phyloP scores from a whole-genome alignment of 2,329 filamentous ascomycete genomes.

The Penicillium freii region DNA sequence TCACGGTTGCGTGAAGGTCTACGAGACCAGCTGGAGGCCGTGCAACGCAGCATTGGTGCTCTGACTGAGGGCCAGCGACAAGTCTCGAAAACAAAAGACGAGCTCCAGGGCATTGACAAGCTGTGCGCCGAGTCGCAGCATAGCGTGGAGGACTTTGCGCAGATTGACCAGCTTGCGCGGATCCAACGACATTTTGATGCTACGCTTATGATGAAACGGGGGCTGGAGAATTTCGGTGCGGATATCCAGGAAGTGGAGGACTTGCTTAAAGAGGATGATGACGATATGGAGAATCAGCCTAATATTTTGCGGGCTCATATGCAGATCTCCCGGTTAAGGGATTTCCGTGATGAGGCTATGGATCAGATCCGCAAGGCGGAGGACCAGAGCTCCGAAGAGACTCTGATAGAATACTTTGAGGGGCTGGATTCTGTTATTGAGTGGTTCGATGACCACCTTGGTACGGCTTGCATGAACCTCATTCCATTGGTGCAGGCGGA shows the following conservation, averaged over 20 bases:
- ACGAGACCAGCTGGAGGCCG: constrained; percentile 89
- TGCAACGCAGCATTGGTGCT: constrained; percentile 86
- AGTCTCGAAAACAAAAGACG: constrained; percentile 90
- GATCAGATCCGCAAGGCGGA: constrained; percentile 83
- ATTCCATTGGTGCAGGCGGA: constrained; percentile 83
- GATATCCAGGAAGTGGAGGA: constrained; percentile 72
- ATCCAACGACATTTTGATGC: constrained; percentile 89
- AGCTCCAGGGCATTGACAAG: constrained; percentile 98
- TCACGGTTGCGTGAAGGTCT: constrained; percentile 83
- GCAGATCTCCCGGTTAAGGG: constrained; percentile 84
- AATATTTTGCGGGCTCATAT: constrained; percentile 88
- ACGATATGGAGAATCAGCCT: constrained; percentile 83
- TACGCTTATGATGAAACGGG: constrained; percentile 87
- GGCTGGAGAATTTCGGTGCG: constrained; percentile 82
- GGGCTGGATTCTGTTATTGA: constrained; percentile 82
- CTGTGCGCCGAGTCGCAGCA: constrained; percentile 95
- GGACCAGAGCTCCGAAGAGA: constrained; percentile 72
- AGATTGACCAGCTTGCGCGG: constrained; percentile 60
- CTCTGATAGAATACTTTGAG: constrained; percentile 85
- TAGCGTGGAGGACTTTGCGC: constrained; percentile 96
- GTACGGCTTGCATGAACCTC: constrained; percentile 81
- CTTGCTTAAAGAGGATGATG: constrained; percentile 79
- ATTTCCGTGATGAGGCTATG: constrained; percentile 94
- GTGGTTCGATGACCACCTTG: constrained; percentile 95
- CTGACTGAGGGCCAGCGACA: constrained; percentile 88